phyloP scores from a whole-genome alignment of 2,329 filamentous ascomycete genomes.

The Aspergillus felis region DNA sequence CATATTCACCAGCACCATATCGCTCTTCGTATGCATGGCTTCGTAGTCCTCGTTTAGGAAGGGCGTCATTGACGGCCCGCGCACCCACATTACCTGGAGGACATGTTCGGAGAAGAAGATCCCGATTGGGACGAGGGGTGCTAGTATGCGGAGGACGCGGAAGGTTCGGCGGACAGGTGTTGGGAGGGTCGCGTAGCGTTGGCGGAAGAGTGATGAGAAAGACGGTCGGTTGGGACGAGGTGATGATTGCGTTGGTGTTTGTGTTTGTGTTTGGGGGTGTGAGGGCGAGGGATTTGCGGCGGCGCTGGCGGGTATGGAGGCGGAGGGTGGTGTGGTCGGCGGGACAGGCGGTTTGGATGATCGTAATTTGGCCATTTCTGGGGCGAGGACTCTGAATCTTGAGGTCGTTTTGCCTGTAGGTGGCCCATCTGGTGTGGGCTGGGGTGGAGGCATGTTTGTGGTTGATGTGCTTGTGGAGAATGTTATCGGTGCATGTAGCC shows the following conservation, averaged over 20 bases:
- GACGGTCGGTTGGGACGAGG: slow-evolving; percentile 12
- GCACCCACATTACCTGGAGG: slow-evolving; percentile 40
- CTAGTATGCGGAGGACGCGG: slow-evolving; percentile 26
- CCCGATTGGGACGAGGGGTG: slow-evolving; percentile 34
- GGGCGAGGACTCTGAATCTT: slow-evolving; percentile 19
- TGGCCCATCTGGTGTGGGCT: not conserved
- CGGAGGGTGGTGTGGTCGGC: slow-evolving; percentile 1
- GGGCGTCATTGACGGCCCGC: slow-evolving; percentile 67
- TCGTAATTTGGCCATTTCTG: slow-evolving; percentile 15
- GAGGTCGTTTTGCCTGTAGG: slow-evolving; percentile 1
- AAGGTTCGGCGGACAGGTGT: slow-evolving; percentile 21
- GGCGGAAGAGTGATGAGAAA: slow-evolving; percentile 24
- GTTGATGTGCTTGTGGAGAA: not conserved
- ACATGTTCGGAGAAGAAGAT: slow-evolving; percentile 41
- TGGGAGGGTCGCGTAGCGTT: slow-evolving; percentile 27
- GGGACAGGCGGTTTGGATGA: not conserved
- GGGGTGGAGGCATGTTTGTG: slow-evolving; percentile 5
- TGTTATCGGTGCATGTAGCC: not conserved
- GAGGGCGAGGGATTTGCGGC: slow-evolving; percentile 1
- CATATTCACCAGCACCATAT: slow-evolving; percentile 43
- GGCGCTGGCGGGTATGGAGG: slow-evolving; percentile 1
- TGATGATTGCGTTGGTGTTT: not conserved
- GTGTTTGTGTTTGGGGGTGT: slow-evolving; percentile 4
- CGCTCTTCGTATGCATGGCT: slow-evolving; percentile 35
- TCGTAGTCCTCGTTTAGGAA: slow-evolving; percentile 65